A percentile compares a stretch with the other conserved stretches of the same genome.
Conservation (phyloP, 108 stramenopile genomes). For the Hondaea fermentalgiana region DNA sequence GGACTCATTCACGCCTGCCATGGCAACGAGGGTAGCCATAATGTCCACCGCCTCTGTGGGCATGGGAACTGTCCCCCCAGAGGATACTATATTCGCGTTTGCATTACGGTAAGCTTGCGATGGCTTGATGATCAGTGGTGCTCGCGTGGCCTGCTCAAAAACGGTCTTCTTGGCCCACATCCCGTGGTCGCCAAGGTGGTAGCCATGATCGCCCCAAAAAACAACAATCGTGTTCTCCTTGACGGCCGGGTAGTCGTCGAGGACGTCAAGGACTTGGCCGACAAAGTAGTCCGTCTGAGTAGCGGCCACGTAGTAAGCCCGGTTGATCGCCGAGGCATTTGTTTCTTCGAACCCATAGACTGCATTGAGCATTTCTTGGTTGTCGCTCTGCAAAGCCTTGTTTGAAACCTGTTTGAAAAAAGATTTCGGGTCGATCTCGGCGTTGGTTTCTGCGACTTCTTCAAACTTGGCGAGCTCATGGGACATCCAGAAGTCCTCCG, state of each 20-base stretch:
- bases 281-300: neutral
- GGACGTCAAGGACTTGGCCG: neutral
- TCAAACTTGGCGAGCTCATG: neutral
- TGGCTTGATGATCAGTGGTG: neutral
- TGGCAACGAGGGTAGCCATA: neutral
- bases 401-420: neutral
- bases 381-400: neutral
- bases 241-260: neutral
- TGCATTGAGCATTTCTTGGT: too few species aligned
- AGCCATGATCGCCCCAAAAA: slow-evolving; percentile 8
- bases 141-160: neutral
- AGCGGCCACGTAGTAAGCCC: neutral
- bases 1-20: too few species aligned
- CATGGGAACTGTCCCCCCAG: neutral
- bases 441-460: neutral
- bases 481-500: neutral
- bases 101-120: neutral
- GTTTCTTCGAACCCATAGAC: neutral
- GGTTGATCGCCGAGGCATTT: neutral
- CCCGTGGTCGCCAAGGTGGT: neutral
- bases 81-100: neutral
- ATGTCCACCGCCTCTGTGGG: neutral
- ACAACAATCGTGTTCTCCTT: neutral
- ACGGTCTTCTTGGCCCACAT: slow-evolving; percentile 17
- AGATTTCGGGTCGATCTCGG: neutral